Percentiles rank a stretch among this genome's conserved stretches.
phyloP scores from a whole-genome alignment of 2,329 filamentous ascomycete species.

The Xylariaceae sp. region DNA sequence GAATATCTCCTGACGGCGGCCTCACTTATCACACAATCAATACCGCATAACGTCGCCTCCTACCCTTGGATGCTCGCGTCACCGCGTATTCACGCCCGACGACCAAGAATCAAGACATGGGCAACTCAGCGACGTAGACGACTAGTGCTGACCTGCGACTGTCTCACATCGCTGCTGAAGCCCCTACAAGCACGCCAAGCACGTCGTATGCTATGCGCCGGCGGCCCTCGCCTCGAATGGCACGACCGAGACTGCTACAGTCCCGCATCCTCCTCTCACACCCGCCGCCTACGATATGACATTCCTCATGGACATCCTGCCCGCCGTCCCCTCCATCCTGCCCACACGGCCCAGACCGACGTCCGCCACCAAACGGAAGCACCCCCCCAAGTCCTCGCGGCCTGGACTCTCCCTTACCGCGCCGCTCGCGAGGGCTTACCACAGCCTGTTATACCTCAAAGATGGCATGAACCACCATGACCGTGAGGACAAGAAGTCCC shows the following conservation, averaged over 20 bases:
- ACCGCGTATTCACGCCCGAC: too few species aligned
- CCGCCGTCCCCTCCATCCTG: conserved; percentile 13
- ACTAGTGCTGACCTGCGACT: neutral
- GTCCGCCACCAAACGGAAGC: neutral
- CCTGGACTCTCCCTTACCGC: conserved; percentile 2
- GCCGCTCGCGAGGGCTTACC: conserved; percentile 37
- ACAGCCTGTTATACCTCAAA: conserved; percentile 43
- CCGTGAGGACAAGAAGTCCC: conserved; percentile 41
- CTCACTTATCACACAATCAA: too few species aligned
- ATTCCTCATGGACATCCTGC: conserved; percentile 20
- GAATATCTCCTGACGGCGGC: too few species aligned
- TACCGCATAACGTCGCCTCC: neutral
- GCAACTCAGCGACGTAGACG: neutral
- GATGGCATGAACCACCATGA: conserved; percentile 52
- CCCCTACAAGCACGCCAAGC: too few species aligned
- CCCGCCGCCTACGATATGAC: conserved; percentile 21
- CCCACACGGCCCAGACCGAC: neutral
- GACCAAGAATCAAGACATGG: too few species aligned
- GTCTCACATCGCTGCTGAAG: too few species aligned
- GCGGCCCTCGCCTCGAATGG: neutral
- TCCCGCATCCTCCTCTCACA: neutral
- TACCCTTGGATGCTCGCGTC: too few species aligned
- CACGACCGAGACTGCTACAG: conserved; percentile 1
- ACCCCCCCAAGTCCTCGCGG: neutral
- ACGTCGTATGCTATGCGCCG: neutral